Evolutionary conservation across 2,329 filamentous ascomycete species (phyloP).

Genomic region (Leptographium wingfieldii): DNA sequence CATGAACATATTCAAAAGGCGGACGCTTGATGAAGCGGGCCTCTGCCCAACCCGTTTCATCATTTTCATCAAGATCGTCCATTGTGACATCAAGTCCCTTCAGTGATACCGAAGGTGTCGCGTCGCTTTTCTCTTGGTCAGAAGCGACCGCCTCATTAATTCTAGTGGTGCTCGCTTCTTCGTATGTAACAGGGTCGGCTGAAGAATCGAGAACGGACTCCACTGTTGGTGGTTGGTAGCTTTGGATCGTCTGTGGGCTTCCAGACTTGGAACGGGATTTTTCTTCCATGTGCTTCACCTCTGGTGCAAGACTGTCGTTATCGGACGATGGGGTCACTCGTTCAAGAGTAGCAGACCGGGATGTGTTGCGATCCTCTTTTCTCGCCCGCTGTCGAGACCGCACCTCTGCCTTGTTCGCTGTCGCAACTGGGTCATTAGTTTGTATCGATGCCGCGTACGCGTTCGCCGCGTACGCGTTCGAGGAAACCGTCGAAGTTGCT

Average conservation of each 20-base stretch:
- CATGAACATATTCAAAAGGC: not conserved
- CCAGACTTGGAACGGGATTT: not conserved
- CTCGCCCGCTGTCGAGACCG: too few species aligned
- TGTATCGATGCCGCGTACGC: not conserved
- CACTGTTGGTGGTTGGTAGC: slow-evolving; percentile 8
- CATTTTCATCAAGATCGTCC: not conserved
- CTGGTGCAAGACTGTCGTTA: not conserved
- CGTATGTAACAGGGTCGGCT: not conserved
- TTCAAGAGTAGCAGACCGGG: not conserved
- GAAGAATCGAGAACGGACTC: slow-evolving; percentile 8
- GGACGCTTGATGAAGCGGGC: not conserved
- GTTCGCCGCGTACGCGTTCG: not conserved
- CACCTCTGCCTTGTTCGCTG: too few species aligned
- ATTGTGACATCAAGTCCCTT: not conserved
- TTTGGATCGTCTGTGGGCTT: not conserved
- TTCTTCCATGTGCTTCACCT: not conserved
- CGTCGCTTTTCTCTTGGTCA: not conserved
- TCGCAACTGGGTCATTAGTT: not conserved
- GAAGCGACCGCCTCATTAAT: not conserved
- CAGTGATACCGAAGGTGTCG: not conserved
- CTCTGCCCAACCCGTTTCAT: not conserved
- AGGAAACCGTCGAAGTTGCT: not conserved
- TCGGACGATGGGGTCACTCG: not conserved
- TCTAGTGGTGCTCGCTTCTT: not conserved
- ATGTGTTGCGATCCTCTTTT: too few species aligned